Conservation (phyloP, 164 flowering plant species). For the Tetrastigma voinierianum region DNA sequence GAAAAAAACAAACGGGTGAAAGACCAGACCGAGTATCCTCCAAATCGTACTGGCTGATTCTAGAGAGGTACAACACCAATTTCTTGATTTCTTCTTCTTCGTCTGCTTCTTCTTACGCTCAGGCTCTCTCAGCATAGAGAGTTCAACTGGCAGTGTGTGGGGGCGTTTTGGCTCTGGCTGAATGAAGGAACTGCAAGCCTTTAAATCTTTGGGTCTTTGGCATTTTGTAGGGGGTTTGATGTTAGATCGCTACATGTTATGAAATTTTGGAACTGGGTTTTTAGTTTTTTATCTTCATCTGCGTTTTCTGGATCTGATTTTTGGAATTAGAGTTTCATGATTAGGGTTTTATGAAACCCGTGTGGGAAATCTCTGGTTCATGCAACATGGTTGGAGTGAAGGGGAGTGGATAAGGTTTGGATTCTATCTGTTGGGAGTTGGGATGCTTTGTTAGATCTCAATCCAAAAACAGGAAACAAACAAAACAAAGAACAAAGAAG, state of each 20-base stretch:
- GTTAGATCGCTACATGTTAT: constrained; percentile 6
- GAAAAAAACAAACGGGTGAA: neutral
- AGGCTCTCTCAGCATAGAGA: neutral
- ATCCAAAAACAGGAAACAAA: constrained; percentile 15
- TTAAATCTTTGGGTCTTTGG: neutral
- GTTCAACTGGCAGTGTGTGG: too few species aligned
- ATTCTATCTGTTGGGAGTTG: constrained; percentile 13
- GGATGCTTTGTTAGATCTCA: constrained; percentile 6
- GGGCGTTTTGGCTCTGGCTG: neutral
- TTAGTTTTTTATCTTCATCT: neutral
- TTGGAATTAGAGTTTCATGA: constrained; percentile 31
- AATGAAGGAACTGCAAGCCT: neutral
- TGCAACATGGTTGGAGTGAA: constrained; percentile 11
- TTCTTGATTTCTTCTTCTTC: neutral
- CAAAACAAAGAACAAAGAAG: constrained; percentile 8
- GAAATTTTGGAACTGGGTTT: constrained; percentile 9
- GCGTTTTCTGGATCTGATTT: constrained; percentile 11
- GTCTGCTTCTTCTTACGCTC: neutral
- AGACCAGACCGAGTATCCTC: neutral
- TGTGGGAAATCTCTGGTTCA: constrained; percentile 12
- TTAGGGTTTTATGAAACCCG: constrained; percentile 23
- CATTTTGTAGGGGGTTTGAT: constrained; percentile 7
- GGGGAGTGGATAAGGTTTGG: constrained; percentile 32
- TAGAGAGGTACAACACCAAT: neutral
- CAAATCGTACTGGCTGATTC: neutral